Conservation (phyloP, 768 basidiomycete genomes). For the Fomitopsis serialis region DNA sequence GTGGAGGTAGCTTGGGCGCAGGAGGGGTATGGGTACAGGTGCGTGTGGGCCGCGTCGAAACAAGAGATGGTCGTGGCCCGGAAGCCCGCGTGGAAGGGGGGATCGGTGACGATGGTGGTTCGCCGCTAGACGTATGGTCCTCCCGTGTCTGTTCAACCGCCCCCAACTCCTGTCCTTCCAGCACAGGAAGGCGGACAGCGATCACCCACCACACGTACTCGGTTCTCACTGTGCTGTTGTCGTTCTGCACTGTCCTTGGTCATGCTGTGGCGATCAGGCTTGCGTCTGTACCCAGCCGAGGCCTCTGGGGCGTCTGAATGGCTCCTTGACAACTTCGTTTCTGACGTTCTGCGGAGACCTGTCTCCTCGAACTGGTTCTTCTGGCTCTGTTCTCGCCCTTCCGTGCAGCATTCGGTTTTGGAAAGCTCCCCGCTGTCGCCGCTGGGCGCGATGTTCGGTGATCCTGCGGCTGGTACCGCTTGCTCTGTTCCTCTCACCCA, state of each 20-base stretch:
- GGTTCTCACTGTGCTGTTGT: conserved; percentile 15
- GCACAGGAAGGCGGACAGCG: conserved; percentile 36
- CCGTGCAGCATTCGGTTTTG: conserved; percentile 14
- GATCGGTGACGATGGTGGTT: conserved; percentile 13
- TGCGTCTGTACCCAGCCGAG: conserved; percentile 12
- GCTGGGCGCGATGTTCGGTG: conserved; percentile 9
- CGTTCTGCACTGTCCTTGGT: background rate
- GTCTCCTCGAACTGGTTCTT: conserved; percentile 11
- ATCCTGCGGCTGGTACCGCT: conserved; percentile 13
- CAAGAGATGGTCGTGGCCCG: conserved; percentile 7
- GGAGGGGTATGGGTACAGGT: conserved; percentile 14
- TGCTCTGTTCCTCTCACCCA: conserved; percentile 10
- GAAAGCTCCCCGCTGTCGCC: conserved; percentile 3
- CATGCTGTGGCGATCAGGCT: conserved; percentile 11
- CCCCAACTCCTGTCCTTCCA: conserved; percentile 39
- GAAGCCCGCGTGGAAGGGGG: conserved; percentile 10
- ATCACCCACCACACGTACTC: conserved; percentile 26
- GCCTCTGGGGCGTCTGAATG: conserved; percentile 2
- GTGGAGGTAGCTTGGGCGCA: conserved; percentile 3
- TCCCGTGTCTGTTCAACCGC: conserved; percentile 15
- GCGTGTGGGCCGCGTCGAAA: conserved; percentile 8
- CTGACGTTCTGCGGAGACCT: conserved; percentile 29
- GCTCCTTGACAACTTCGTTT: background rate
- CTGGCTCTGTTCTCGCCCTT: conserved; percentile 19
- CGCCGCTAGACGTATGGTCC: conserved; percentile 10